phyloP scores from a whole-genome alignment of 2,329 filamentous ascomycete genomes.

The Chalaropsis ovoidea region DNA sequence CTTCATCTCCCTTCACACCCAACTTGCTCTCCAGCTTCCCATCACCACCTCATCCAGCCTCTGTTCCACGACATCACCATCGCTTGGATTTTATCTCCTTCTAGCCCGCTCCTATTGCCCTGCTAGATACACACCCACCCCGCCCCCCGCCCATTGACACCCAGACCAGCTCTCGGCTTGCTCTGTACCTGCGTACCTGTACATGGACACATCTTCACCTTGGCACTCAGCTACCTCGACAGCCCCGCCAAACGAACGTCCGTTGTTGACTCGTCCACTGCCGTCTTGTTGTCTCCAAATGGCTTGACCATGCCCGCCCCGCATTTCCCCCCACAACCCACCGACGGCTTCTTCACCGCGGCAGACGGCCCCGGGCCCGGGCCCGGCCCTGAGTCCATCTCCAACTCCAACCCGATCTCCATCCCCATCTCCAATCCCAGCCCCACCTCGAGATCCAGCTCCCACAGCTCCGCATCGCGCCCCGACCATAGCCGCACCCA shows the following conservation, averaged over 20 bases:
- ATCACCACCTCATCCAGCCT: no score
- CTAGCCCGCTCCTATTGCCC: no score
- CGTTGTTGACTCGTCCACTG: not conserved
- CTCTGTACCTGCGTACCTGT: no score
- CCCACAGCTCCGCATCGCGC: constrained; percentile 29
- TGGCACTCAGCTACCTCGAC: not conserved
- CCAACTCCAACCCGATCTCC: not conserved
- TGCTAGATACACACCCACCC: no score
- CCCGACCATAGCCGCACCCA: constrained; percentile 1
- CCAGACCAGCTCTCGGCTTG: no score
- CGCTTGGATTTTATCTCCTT: no score
- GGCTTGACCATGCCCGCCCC: constrained; percentile 3
- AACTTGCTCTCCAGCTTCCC: no score
- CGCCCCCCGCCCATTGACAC: no score
- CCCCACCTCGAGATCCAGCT: not conserved
- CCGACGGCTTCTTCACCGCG: constrained; percentile 64
- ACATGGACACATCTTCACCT: no score
- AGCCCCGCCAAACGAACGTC: not conserved
- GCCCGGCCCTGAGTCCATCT: constrained; percentile 41
- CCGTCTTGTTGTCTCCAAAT: not conserved
- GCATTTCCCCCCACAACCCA: constrained; percentile 38
- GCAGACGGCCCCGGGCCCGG: not conserved
- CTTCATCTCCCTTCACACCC: no score
- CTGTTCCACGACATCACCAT: no score
- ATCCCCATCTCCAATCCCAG: not conserved